These are phyloP conservation scores for Rhododendron vialii DNA, from an alignment of 148 eudicot genomes.

Conservation along the genomic window DNA sequence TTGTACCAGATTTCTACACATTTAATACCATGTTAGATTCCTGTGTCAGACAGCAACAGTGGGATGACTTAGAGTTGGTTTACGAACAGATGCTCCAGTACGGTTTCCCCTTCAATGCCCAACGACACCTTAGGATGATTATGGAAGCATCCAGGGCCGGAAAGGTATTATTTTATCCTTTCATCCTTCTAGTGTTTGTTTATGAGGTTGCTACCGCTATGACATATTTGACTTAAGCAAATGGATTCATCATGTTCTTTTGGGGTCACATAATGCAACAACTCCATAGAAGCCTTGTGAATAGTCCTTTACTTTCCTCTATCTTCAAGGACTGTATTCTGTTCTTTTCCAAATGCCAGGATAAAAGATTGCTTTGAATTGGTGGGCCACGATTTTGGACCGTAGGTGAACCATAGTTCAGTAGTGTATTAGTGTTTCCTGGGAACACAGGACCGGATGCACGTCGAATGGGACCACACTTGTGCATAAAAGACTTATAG, in stretches of 20 bases:
- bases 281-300: background rate
- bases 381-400: background rate
- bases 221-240: background rate
- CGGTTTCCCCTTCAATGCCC: slow-evolving; percentile 63
- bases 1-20: slow-evolving; percentile 63
- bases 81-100: slow-evolving; percentile 60
- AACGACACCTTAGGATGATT: slow-evolving; percentile 75
- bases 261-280: background rate
- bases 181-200: background rate
- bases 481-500: background rate
- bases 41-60: slow-evolving; percentile 38
- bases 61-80: slow-evolving; percentile 70
- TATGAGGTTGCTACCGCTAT: background rate
- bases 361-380: background rate
- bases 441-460: background rate
- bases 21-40: slow-evolving; percentile 75
- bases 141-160: slow-evolving; percentile 63
- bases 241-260: background rate
- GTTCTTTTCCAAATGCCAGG: background rate
- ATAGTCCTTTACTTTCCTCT: background rate
- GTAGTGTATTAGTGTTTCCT: background rate
- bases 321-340: background rate
- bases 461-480: background rate
- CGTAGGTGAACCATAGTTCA: background rate
- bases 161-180: slow-evolving; percentile 47